Base-by-base conservation (phyloP, 2,329 filamentous ascomycete genomes). In the Fusarium virguliforme region DNA sequence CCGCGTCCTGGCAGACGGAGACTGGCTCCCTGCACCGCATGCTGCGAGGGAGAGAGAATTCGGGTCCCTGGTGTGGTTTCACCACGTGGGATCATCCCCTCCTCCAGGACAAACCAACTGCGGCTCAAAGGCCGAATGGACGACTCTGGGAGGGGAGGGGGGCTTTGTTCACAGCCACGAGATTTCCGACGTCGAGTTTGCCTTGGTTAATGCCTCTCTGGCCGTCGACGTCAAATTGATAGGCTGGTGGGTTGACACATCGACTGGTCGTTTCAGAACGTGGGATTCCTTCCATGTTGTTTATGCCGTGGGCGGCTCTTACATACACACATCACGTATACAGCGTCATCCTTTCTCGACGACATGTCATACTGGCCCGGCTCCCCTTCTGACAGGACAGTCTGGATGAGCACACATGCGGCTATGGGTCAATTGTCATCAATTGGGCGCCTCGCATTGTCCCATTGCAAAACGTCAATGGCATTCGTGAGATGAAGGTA, bases 21-120 rank as follows among this genome's bases (percentile, higher is more conserved):
- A 60, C 48, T 53, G 37, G 62, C 53, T 53, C 62, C 38, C 41
- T 60, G 51, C 28, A 40, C 41, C 57, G 51, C 28, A 40, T 48
- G 54, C 62, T 57, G 60, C 34, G 48, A 61, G 56, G 41, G 61
- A 54, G 60, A 46, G 22, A 56, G 37, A 67, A 55, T 48, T 48
- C 43, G 51, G 59, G 62, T 46, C 43, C 48, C 34, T 72, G 65
- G 59, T 68, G 70, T 67, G 70, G 74, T 75, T 75, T 68, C 70
- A 75, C 74, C 74, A 74, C 74, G 74, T 75, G 74, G 67, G 65
- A 73, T 70, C 62, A 58, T 65, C 61, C 58, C 64, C 62, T 48
- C 68, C 64, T 40, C 8, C 18, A 30, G 40, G 40, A 18, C 24
- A 43, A 53, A n/a, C 50, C 37, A 58, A 53, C 58, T 60, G 64